Conservation (phyloP, 1,139 yeast genomes). For the Taphrina sp. region DNA sequence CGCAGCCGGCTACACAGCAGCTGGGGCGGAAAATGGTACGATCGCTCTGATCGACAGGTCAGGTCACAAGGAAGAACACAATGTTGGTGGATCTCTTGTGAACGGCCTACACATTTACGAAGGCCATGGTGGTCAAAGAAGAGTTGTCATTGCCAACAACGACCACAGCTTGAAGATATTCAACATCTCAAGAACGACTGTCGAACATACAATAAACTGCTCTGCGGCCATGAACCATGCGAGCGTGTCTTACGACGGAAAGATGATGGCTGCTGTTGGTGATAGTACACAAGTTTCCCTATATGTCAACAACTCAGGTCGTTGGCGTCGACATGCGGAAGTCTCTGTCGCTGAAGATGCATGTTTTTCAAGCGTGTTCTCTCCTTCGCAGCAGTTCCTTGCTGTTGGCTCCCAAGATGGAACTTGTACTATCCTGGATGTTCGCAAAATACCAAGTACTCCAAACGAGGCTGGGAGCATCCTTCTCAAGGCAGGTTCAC, state of each 20-base stretch:
- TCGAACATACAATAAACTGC: constrained; percentile 12
- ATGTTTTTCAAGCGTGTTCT: constrained; percentile 22
- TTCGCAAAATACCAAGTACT: constrained; percentile 5
- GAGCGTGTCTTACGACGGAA: constrained; percentile 30
- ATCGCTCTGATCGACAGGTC: constrained; percentile 5
- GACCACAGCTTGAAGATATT: constrained; percentile 20
- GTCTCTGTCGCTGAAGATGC: constrained; percentile 25
- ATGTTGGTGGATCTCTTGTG: constrained; percentile 21
- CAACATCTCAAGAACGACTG: constrained; percentile 1
- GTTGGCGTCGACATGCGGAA: constrained; percentile 12
- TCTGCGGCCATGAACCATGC: constrained; percentile 34
- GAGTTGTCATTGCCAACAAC: constrained; percentile 24
- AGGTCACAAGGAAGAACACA: constrained; percentile 12
- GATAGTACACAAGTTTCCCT: constrained; percentile 31
- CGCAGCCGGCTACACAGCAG: constrained; percentile 20
- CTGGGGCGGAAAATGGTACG: constrained; percentile 27
- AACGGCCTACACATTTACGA: constrained; percentile 20
- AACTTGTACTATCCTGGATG: constrained; percentile 14
- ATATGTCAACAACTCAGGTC: constrained; percentile 17
- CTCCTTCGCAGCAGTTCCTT: constrained; percentile 12
- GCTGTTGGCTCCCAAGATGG: constrained; percentile 32
- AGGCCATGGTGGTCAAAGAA: neutral
- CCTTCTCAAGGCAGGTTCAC: too few relatives aligned
- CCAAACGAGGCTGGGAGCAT: neutral
- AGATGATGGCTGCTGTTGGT: constrained; percentile 33